These are phyloP conservation scores for Aspergillus awamori DNA, from an alignment of 2,329 filamentous ascomycete genomes.

Conservation along the genomic window DNA sequence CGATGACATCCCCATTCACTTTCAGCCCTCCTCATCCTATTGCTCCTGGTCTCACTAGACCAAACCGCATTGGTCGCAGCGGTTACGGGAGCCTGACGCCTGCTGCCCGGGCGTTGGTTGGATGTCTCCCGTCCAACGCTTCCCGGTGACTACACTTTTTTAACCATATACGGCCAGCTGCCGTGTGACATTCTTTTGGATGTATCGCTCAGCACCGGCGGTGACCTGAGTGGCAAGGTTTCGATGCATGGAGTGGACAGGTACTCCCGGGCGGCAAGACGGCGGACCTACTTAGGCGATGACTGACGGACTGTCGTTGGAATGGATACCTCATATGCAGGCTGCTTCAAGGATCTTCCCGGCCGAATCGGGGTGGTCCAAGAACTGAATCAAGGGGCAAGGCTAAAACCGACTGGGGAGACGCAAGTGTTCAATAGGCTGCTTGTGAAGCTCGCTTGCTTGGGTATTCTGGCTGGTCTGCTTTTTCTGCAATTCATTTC, in stretches of 20 bases:
- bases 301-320: neutral
- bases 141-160: neutral
- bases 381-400: slow-evolving; percentile 12
- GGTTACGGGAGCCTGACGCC: neutral
- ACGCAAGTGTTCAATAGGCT: neutral
- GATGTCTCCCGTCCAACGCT: slow-evolving; percentile 1
- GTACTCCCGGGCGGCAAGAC: slow-evolving; percentile 4
- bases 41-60: neutral
- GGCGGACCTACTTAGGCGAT: neutral
- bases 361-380: slow-evolving; percentile 9
- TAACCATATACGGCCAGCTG: neutral
- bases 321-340: slow-evolving; percentile 24
- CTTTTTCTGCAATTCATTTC: neutral
- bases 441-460: neutral
- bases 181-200: slow-evolving; percentile 10
- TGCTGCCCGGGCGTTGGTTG: slow-evolving; percentile 8
- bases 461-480: neutral
- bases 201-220: slow-evolving; percentile 5
- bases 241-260: slow-evolving; percentile 5
- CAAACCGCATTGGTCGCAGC: neutral
- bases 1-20: neutral
- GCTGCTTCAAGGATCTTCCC: slow-evolving; percentile 18
- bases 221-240: slow-evolving; percentile 6
- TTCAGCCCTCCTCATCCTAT: slow-evolving; percentile 2
- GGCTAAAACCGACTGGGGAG: neutral